These are phyloP conservation scores for Agroathelia rolfsii DNA, from an alignment of 1,284 basidiomycete genomes.

Conservation along the genomic window DNA sequence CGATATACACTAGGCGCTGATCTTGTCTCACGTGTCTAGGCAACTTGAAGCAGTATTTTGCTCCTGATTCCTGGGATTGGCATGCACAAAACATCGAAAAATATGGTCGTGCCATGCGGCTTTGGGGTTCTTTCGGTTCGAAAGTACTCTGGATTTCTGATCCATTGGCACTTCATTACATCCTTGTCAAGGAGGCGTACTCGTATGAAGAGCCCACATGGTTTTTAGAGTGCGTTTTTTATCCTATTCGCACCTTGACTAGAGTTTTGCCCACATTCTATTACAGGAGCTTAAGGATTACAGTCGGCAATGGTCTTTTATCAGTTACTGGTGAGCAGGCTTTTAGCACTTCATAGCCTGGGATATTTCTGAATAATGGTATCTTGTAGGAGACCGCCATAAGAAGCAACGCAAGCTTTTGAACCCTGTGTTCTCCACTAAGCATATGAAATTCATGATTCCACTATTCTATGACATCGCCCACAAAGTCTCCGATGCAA, in stretches of 20 bases:
- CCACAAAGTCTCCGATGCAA: conserved; percentile 21
- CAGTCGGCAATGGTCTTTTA: conserved; percentile 29
- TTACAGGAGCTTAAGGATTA: conserved; percentile 19
- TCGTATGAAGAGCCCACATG: conserved; percentile 23
- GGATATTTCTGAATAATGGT: neutral
- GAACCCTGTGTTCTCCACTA: conserved; percentile 36
- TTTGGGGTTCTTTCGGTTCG: conserved; percentile 26
- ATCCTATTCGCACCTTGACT: neutral
- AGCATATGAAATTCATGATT: conserved; percentile 33
- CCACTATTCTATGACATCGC: conserved; percentile 28
- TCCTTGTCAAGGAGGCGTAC: conserved; percentile 28
- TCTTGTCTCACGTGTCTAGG: too few relatives aligned
- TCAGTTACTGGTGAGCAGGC: conserved; percentile 21
- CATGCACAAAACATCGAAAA: conserved; percentile 12
- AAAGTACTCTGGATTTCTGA: conserved; percentile 27
- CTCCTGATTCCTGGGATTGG: conserved; percentile 9
- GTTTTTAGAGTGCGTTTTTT: conserved; percentile 23
- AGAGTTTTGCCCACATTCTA: neutral
- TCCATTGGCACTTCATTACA: conserved; percentile 27
- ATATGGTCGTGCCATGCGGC: conserved; percentile 24
- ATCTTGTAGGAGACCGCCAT: conserved; percentile 27
- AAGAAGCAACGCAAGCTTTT: conserved; percentile 35
- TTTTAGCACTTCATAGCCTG: neutral
- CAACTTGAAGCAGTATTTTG: conserved; percentile 8
- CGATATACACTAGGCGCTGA: too few relatives aligned